Base-by-base conservation (phyloP, 192 early-diverging fungal species). In the Bifiguratus adelaidae region DNA sequence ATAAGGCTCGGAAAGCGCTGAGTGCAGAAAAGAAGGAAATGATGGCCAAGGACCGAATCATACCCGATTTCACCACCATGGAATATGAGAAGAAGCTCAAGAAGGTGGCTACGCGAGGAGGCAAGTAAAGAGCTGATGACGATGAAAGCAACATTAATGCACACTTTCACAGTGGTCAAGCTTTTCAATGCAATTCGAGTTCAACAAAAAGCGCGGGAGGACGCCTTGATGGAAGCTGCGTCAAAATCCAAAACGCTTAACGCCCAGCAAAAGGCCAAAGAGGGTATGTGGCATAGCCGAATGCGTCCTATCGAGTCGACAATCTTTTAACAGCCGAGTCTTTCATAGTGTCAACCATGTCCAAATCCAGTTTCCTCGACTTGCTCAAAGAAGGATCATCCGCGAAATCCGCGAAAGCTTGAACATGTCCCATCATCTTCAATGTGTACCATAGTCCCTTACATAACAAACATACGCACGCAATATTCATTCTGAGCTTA, bases 121-220 rank as follows among this genome's bases (percentile, higher is more conserved):
- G 85, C 83, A 69, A 45, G 64, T 41, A 19, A 36, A 13, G 11
- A 40, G 45, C 23, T n/a, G 27, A 3, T 6, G 4, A 11, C 25
- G 3, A 20, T 30, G 46, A 20, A 9, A 30, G 2, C 38, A 54
- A 20, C 19, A 29, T 27, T 46, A 7, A n/a, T n/a, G n/a, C 25
- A 56, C 22, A 13, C 9, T 30, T 38, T 30, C 8, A 18, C 41
- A 89, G 87, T 96, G 21, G 89, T 96, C 42, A 80, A 89, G 60
- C 68, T 97, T 35, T 97, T 97, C 57, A 97, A 97, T 61, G 93
- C 91, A 15, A 86, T 97, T 44, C 75, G 80, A 55, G 82, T 71
- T 4, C 86, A 89, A 52, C 93, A 97, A 55, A 88, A 88, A 46
- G 72, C 73, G 13, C 73, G 80, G 6, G 76, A 89, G 55, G 73